Evolutionary conservation across 2,329 filamentous ascomycete genomes (phyloP).

Genomic region (Endothia cerciana): DNA sequence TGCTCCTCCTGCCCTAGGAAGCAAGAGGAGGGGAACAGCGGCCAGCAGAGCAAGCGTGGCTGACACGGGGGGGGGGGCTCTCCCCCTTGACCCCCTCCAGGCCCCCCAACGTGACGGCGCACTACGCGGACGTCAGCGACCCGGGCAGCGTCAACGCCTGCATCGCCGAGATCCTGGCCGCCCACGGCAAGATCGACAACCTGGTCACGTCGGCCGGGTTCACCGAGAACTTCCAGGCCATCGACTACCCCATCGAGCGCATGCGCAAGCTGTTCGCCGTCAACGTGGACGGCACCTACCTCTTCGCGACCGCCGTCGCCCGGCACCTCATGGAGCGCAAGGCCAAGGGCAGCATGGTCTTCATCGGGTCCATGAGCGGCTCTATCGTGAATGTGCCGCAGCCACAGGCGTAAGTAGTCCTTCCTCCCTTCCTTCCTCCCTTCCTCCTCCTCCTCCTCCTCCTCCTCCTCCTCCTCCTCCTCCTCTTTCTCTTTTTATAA

Average conservation of each 20-base stretch:
- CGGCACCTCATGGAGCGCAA: slow-evolving; percentile 87
- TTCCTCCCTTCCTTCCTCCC: neutral
- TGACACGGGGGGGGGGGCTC: neutral
- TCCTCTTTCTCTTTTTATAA: slow-evolving; percentile 9
- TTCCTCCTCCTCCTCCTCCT: neutral
- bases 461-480: neutral
- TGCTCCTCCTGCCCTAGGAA: neutral
- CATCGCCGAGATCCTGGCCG: slow-evolving; percentile 68
- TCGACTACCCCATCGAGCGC: slow-evolving; percentile 86
- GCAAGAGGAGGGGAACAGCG: neutral
- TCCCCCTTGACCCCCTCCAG: slow-evolving; percentile 42
- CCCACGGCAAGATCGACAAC: slow-evolving; percentile 84
- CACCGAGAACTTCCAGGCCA: slow-evolving; percentile 92
- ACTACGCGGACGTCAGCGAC: slow-evolving; percentile 85
- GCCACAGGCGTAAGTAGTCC: slow-evolving; percentile 69
- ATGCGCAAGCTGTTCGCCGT: slow-evolving; percentile 94
- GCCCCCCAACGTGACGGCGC: slow-evolving; percentile 82
- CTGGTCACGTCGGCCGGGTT: slow-evolving; percentile 96
- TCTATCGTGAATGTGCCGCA: slow-evolving; percentile 94
- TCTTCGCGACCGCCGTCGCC: slow-evolving; percentile 83
- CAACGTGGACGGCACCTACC: slow-evolving; percentile 89
- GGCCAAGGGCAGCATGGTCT: slow-evolving; percentile 81
- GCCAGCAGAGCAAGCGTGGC: neutral
- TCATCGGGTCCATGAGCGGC: slow-evolving; percentile 95
- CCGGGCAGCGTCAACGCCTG: slow-evolving; percentile 77